Evolutionary conservation across 2,329 filamentous ascomycete genomes (phyloP), one percentile per base, ranked within the genome.

Genomic region (Calonectria multiphialidica): DNA sequence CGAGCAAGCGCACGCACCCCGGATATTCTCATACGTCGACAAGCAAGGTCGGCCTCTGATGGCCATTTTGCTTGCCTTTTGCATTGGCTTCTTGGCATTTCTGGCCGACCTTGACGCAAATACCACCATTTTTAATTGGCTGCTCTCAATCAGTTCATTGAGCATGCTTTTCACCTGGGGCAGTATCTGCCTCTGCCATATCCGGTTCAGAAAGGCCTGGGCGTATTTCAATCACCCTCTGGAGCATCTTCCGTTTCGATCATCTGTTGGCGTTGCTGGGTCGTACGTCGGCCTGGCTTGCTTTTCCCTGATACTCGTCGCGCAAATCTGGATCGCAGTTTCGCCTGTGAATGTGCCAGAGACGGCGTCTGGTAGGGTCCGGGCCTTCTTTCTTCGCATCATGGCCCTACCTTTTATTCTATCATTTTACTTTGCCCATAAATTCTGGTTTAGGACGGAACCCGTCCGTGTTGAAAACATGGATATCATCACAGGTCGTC

Each of bases 111-210:
- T 91, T 0, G 81, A 84, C 8, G 83, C 90, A 71, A 88, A 93
- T 77, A 86, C 85, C 21, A 84, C 88, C 16, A 92, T 94, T 4
- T 94, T 98, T 75, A 88, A 90, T 77, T 98, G 95, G 95, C 90
- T 98, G 82, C 86, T 94, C 13, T 90, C 93, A 59, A 87, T 95
- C 37, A 94, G 92, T 2, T 93, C 92, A 63, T 88, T 95, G 18
- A 93, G 92, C 5, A 92, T 90, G 30, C 89, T 95, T 79, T 94
- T 96, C 85, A 95, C 93, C 4, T 96, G 94, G 94, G 91, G 88
- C 61, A 94, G 93, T 75, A 96, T 98, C 82, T 98, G 95, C 82
- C 86, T 97, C 5, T 90, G 93, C n/a, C 96, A 98, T 83, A 97
- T 98, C 79, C 94, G 95, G 55, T 98, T 98, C 89, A 94, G 96